Conservation (phyloP, 345 rosid genomes). For the Eucalyptus cloeziana region DNA sequence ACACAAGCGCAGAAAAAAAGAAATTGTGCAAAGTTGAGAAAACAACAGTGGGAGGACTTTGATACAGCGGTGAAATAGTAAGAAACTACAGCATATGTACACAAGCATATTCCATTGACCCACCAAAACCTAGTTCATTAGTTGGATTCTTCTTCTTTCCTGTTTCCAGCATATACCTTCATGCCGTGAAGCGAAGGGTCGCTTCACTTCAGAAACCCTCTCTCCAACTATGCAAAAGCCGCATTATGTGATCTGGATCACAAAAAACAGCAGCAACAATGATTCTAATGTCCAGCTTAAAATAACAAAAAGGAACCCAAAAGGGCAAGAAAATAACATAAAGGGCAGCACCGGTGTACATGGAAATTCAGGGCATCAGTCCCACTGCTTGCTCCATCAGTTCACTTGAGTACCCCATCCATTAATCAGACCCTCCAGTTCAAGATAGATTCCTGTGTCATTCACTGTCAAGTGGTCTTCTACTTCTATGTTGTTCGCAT, state of each 20-base stretch:
- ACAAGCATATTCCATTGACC: background rate
- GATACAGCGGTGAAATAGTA: background rate
- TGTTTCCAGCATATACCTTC: background rate
- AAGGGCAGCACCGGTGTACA: background rate
- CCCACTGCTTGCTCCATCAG: conserved; percentile 5
- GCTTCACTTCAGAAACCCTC: background rate
- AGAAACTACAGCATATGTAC: background rate
- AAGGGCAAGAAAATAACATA: background rate
- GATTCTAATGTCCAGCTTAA: background rate
- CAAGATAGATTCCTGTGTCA: conserved; percentile 12
- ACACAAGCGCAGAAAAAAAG: background rate
- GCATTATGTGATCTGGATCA: background rate
- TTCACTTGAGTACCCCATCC: conserved; percentile 8
- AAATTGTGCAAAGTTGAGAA: background rate
- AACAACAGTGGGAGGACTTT: background rate
- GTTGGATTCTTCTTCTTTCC: background rate
- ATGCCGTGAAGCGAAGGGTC: background rate
- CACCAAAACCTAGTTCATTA: background rate
- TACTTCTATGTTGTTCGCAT: background rate
- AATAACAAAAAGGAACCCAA: background rate
- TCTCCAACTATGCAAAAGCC: background rate
- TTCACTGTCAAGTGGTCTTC: background rate
- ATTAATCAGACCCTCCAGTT: conserved; percentile 21
- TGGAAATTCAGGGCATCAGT: background rate
- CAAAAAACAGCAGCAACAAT: background rate